Base-by-base conservation (phyloP, 2,329 filamentous ascomycete species). In the Fusarium sp. region DNA sequence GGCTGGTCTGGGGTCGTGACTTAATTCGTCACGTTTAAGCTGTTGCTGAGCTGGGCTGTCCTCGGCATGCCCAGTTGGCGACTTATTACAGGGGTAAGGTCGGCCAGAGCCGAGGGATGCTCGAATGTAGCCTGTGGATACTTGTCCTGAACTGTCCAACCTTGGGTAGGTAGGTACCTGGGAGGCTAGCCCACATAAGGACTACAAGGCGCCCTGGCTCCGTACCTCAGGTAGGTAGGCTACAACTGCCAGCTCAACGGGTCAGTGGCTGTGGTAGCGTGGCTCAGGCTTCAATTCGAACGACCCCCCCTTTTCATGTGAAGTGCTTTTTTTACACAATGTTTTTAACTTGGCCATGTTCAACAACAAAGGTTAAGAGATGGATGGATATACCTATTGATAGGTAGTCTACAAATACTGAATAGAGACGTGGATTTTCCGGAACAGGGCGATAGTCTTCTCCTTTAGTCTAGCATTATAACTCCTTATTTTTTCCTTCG, bases 401-500 rank as follows among this genome's bases (percentile, higher is more conserved):
- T n/a, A n/a, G n/a, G n/a, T n/a, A n/a, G 47, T 64, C 45, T 69
- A 64, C 72, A 65, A 73, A 55, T 56, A 65, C 39, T 64, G 36
- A 55, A 58, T 58, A 65, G 33, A 61, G 58, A 62, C 61, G 58
- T 57, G 41, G 35, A 31, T 42, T 62, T 41, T 65, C 53, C 50
- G 33, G 39, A 48, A 51, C 36, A 36, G 42, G 51, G 57, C 48
- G 63, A 51, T 60, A 63, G 47, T 60, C 62, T 72, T 67, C 55
- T 63, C 54, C 54, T 50, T n/a, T 47, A 22, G 24, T 50, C 38
- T 63, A 58, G 57, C 45, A 68, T 67, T 30, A 65, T 51, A 69
- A 50, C 41, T 57, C 64, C 56, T 78, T 70, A 79, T 75, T 79
- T 81, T 73, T 79, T 84, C 77, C 80, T 81, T 73, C 82, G 77